Percentiles rank a stretch among this genome's conserved stretches.
Evolutionary conservation across 495 filamentous ascomycete genomes (phyloP).

Genomic region (Hyaloscypha variabilis): DNA sequence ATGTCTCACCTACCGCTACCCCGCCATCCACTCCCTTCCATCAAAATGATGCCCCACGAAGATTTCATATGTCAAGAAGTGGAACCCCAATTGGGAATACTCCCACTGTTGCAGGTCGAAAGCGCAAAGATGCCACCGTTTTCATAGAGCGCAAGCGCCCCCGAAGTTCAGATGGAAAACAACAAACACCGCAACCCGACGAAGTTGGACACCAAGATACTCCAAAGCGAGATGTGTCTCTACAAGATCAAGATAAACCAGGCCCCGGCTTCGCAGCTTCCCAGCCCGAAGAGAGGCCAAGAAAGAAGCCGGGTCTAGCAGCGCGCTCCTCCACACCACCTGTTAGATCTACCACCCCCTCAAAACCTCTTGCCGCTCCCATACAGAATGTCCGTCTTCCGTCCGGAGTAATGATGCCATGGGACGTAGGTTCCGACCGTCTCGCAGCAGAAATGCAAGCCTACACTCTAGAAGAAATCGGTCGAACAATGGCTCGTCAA

Average conservation of each 20-base stretch:
- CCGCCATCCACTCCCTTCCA: conserved; percentile 2
- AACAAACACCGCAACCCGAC: background rate
- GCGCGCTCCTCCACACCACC: conserved; percentile 8
- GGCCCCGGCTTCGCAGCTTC: background rate
- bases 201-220: background rate
- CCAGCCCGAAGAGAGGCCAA: background rate
- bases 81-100: conserved; percentile 26
- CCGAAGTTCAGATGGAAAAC: background rate
- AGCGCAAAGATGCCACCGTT: conserved; percentile 40
- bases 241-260: background rate
- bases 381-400: conserved; percentile 33
- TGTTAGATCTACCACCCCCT: background rate
- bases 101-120: conserved; percentile 33
- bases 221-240: conserved; percentile 4
- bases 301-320: conserved; percentile 25
- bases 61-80: conserved; percentile 52
- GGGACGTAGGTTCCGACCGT: conserved; percentile 44
- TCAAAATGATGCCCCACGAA: conserved; percentile 28
- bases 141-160: conserved; percentile 45
- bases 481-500: conserved; percentile 35
- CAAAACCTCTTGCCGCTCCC: conserved; percentile 1
- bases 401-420: conserved; percentile 42
- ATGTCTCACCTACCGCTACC: conserved; percentile 3
- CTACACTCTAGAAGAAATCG: conserved; percentile 52
- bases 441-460: conserved; percentile 51